phyloP scores from a whole-genome alignment of 352 stramenopile species.

The Phytopythium montanum region DNA sequence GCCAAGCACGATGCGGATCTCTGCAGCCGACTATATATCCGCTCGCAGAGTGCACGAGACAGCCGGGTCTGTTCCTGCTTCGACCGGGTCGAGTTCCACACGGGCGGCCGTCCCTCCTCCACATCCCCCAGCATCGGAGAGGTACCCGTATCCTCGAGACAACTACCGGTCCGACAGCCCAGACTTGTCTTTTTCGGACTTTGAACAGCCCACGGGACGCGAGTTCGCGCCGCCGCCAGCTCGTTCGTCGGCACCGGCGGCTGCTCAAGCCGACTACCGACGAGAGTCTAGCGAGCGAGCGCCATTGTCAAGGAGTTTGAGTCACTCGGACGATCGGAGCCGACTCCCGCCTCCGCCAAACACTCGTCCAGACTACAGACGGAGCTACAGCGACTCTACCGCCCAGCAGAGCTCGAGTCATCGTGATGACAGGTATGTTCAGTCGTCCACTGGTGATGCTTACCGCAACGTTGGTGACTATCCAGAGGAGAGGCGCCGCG shows the following conservation, averaged over 20 bases:
- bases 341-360: not conserved
- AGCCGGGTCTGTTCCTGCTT: not conserved
- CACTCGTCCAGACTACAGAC: constrained; percentile 3
- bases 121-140: not conserved
- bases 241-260: not conserved
- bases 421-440: constrained; percentile 1
- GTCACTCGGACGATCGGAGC: not conserved
- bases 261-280: not conserved
- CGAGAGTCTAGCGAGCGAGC: not conserved
- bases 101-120: not conserved
- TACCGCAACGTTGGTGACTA: not conserved
- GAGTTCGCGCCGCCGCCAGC: not conserved
- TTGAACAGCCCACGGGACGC: not conserved
- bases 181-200: constrained; percentile 6
- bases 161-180: not conserved
- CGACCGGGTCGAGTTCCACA: not conserved
- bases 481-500: not conserved
- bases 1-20: constrained; percentile 19
- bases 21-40: constrained; percentile 21
- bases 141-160: not conserved
- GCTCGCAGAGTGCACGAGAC: not conserved
- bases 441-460: not conserved
- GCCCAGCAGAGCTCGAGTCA: not conserved
- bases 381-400: constrained; percentile 2
- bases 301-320: not conserved